Evolutionary conservation across 2,329 filamentous ascomycete genomes (phyloP), one percentile per base, ranked within the genome.

Genomic region (Endothia cerciana): DNA sequence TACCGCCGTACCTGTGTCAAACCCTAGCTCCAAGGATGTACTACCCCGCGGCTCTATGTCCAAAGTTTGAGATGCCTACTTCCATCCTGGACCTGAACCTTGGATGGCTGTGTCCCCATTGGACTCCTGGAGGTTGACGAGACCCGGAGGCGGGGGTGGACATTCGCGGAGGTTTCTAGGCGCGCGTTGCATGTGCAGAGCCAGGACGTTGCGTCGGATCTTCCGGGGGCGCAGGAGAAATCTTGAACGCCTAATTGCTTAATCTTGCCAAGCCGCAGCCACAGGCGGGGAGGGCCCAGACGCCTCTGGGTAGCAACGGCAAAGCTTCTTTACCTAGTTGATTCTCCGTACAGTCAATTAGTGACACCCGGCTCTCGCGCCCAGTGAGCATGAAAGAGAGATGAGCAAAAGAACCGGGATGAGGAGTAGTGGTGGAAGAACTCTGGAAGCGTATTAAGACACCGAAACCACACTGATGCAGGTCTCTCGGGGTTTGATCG

Each of bases 1-100:
- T 51, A 51, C 47, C 47, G 25, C 25, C 22, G 47, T 51, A 22
- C 47, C 47, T 22, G 47, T 51, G 47, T 51, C 47, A 22, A 28
- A 22, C 47, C 22, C 22, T 2, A 30, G 25, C 22, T 17, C 47
- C 11, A 51, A 51, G 47, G 47, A 51, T 51, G 4, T 51, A 30
- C 47, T 51, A 25, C 3, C 13, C 25, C 47, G 28, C 13, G 22
- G 22, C 47, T 51, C 15, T 28, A 51, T 2, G 22, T 51, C 25
- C 25, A 30, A 28, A 51, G 7, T 36, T 36, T 36, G 33, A 10
- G 10, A 10, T 36, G 33, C 33, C n/a, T 36, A 10, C 5, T 36
- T 36, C 3, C 22, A 13, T 22, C 47, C 47, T 11, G 25, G n/a
- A 13, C n/a, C 11, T 22, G 47, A 13, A n/a, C 10, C n/a, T 3